These are phyloP conservation scores for Chalciporus pseudorubinellus DNA, from an alignment of 768 basidiomycete genomes.

Conservation along the genomic window DNA sequence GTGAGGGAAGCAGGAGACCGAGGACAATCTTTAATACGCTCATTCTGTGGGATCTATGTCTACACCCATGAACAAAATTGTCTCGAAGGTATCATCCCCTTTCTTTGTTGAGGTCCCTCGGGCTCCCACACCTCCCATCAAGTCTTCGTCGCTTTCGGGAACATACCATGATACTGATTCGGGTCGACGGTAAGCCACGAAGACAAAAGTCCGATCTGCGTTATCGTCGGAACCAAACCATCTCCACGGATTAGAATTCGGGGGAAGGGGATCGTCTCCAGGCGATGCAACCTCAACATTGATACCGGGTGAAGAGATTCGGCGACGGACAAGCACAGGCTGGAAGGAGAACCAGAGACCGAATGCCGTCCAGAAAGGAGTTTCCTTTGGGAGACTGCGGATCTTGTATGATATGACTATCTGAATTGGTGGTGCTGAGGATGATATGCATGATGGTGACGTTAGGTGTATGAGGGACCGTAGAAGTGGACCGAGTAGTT, in stretches of 20 bases:
- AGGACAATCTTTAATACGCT: conserved; percentile 30
- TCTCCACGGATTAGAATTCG: conserved; percentile 30
- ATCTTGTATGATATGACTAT: conserved; percentile 76
- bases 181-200: conserved; percentile 55
- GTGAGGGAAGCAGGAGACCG: conserved; percentile 74
- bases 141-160: conserved; percentile 49
- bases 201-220: conserved; percentile 51
- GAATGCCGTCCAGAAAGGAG: conserved; percentile 76
- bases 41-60: conserved; percentile 5
- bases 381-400: conserved; percentile 69
- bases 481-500: conserved; percentile 73
- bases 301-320: background rate
- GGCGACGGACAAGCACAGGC: conserved; percentile 44
- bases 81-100: conserved; percentile 70
- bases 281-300: too few species aligned
- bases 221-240: conserved; percentile 42
- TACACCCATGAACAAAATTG: conserved; percentile 47
- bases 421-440: conserved; percentile 19
- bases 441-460: conserved; percentile 41
- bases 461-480: conserved; percentile 73
- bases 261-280: background rate
- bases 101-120: conserved; percentile 42
- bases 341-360: conserved; percentile 72
- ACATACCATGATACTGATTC: conserved; percentile 59
- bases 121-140: conserved; percentile 59